Evolutionary conservation across 169 alveolate genomes (phyloP).

Genomic region (Cryptosporidium parvum): DNA sequence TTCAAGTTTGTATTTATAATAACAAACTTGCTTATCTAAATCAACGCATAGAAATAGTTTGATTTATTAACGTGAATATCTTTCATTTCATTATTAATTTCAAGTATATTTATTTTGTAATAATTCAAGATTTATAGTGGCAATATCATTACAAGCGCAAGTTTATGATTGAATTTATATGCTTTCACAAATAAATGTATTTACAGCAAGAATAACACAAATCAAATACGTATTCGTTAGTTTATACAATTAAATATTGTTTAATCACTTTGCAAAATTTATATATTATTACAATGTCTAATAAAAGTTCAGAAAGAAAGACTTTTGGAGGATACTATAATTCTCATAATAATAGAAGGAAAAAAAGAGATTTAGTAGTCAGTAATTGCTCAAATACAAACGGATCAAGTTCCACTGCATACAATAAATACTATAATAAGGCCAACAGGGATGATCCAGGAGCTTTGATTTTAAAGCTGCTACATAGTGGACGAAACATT

Average conservation of each 20-base stretch:
- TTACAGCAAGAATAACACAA: neutral
- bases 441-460: conserved; percentile 49
- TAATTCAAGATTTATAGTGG: neutral
- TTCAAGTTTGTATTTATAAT: neutral
- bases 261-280: neutral
- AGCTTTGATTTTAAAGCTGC: conserved; percentile 37
- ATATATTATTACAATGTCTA: neutral
- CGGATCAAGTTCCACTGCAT: neutral
- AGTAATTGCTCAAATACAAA: conserved; percentile 7
- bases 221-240: neutral
- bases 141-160: neutral
- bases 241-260: neutral
- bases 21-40: neutral
- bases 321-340: conserved; percentile 1
- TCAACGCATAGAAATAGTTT: neutral
- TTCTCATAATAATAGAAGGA: conserved; percentile 22
- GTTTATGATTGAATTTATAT: neutral
- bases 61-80: neutral
- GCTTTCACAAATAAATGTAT: neutral
- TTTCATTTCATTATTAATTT: neutral
- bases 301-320: conserved; percentile 24
- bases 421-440: neutral
- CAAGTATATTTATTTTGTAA: neutral
- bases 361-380: neutral
- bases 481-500: conserved; percentile 45